Evolutionary conservation across 1,284 basidiomycete genomes (phyloP).

Genomic region (Sphaerobolus stellatus): DNA sequence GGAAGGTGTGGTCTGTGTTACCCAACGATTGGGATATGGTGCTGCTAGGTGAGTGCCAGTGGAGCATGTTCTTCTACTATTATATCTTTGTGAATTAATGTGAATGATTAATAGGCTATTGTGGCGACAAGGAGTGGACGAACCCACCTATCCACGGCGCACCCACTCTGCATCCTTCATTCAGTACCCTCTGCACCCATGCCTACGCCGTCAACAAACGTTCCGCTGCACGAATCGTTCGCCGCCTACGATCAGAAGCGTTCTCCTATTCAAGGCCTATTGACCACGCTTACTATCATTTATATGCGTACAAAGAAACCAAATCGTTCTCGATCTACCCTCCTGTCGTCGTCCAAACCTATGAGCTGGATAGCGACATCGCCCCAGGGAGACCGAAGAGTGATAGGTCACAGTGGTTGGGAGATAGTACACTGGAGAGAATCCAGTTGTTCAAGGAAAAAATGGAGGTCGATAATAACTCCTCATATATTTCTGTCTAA

Average conservation of each 20-base stretch:
- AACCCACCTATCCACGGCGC: constrained; percentile 8
- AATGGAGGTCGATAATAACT: no score
- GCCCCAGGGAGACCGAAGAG: constrained; percentile 27
- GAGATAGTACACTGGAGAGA: constrained; percentile 32
- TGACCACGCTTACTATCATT: constrained; percentile 32
- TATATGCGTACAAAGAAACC: constrained; percentile 25
- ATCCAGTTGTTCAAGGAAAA: constrained; percentile 17
- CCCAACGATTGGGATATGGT: constrained; percentile 74
- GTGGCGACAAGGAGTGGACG: constrained; percentile 16
- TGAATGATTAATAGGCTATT: constrained; percentile 36
- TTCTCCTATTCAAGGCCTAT: constrained; percentile 17
- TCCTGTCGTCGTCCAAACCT: constrained; percentile 31
- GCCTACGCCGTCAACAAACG: constrained; percentile 14
- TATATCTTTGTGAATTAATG: no score
- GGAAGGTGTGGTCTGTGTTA: constrained; percentile 52
- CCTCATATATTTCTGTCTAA: no score
- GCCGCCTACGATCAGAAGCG: constrained; percentile 13
- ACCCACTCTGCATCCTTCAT: constrained; percentile 15
- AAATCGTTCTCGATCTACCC: constrained; percentile 33
- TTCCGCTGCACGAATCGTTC: constrained; percentile 8
- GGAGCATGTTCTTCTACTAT: no score
- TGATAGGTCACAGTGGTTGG: constrained; percentile 27
- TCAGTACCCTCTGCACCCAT: constrained; percentile 17
- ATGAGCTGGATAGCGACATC: constrained; percentile 32
- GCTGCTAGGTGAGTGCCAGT: constrained; percentile 64